Evolutionary conservation across 192 early-diverging fungal genomes (phyloP).

Genomic region (Geranomyces variabilis): DNA sequence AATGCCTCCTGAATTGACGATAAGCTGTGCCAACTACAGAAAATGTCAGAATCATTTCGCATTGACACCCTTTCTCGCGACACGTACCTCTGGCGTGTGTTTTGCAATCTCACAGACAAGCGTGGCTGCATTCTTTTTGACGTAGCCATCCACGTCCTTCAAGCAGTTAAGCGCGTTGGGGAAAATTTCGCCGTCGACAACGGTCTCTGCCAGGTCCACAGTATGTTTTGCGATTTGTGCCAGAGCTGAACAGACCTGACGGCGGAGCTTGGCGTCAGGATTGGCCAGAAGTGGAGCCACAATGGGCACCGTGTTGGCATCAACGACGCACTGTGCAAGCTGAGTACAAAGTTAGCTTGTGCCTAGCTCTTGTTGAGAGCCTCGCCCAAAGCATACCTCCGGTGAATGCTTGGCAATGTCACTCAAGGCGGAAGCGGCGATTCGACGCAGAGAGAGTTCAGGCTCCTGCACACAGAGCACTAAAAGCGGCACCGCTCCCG

Average conservation of each 20-base stretch:
- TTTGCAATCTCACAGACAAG: constrained; percentile 65
- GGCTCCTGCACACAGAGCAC: constrained; percentile 65
- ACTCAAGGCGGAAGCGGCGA: constrained; percentile 60
- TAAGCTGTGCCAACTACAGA: constrained; percentile 57
- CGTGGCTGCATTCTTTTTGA: constrained; percentile 58
- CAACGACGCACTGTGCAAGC: constrained; percentile 63
- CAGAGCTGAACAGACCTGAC: constrained; percentile 58
- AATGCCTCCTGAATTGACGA: constrained; percentile 63
- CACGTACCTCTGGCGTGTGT: constrained; percentile 62
- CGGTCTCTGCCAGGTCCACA: constrained; percentile 61
- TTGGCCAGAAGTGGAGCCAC: constrained; percentile 53
- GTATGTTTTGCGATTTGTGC: constrained; percentile 63
- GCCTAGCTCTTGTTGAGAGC: neutral
- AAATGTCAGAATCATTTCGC: neutral
- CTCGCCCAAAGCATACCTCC: constrained; percentile 40
- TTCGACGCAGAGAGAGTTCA: constrained; percentile 53
- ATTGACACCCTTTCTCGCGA: too few relatives aligned
- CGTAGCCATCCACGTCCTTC: constrained; percentile 56
- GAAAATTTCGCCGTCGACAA: constrained; percentile 62
- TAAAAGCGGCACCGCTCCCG: constrained; percentile 57
- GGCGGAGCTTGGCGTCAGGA: constrained; percentile 59
- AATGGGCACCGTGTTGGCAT: constrained; percentile 57
- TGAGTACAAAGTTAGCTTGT: constrained; percentile 4
- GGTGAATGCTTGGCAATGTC: constrained; percentile 63
- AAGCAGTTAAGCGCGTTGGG: constrained; percentile 55